These are phyloP conservation scores for Ganoderma boninense DNA, from an alignment of 1,284 basidiomycete species.

Conservation along the genomic window DNA sequence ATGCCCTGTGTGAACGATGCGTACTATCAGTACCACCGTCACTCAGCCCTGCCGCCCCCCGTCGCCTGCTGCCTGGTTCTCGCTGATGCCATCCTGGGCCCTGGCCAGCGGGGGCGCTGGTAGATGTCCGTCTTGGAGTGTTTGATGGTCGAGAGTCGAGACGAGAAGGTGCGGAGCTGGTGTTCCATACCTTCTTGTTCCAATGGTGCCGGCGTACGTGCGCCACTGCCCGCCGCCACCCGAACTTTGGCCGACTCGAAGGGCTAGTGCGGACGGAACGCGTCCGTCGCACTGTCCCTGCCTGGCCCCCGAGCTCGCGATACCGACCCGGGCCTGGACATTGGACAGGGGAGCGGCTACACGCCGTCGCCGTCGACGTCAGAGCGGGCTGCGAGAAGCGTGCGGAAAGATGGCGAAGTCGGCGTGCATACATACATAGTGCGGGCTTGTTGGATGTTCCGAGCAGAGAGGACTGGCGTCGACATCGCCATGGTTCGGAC, in stretches of 20 bases:
- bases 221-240: neutral
- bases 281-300: neutral
- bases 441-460: neutral
- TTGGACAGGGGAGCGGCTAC: neutral
- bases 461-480: neutral
- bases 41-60: neutral
- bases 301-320: neutral
- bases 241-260: neutral
- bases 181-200: neutral
- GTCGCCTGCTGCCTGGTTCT: neutral
- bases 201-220: neutral
- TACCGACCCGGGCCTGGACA: neutral
- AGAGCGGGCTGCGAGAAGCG: neutral
- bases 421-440: too few species aligned
- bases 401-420: constrained; percentile 5
- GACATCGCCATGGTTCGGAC: neutral
- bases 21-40: neutral
- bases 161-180: neutral
- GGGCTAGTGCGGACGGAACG: neutral
- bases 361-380: neutral
- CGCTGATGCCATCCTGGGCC: constrained; percentile 6
- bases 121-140: too few species aligned
- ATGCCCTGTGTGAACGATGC: neutral
- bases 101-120: too few species aligned
- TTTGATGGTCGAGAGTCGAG: neutral